Base-by-base conservation (phyloP, 345 rosid genomes). In the Combretum micranthum region DNA sequence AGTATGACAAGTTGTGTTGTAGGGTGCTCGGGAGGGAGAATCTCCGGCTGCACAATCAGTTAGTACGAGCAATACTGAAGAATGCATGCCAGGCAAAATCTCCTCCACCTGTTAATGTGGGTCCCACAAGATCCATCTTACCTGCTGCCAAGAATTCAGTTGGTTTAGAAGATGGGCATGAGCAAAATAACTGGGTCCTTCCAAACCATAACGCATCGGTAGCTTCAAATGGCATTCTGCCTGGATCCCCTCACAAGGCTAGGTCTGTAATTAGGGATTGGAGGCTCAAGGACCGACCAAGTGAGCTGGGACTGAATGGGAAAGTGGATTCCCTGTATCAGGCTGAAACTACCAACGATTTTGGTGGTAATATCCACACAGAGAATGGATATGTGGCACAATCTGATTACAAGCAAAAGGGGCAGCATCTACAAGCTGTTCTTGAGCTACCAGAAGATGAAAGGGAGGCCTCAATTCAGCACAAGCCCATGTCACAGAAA, bases 231-330 rank as follows among this genome's bases (percentile, higher is more conserved):
- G 97, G 97, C 48, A 73, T 80, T 71, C 75, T 86, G 72, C 77
- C 86, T 20, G 69, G 61, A 49, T 86, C 95, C 50, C 83, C 90
- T 4, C 71, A 81, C 26, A 86, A 83, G 70, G 69, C 72, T 65
- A 76, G 88, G 77, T 75, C 92, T 56, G 92, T 76, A 64, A 65
- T 62, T 44, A 88, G 82, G 37, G 86, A 79, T 22, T 66, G 86
- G 67, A 84, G 80, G 70, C 52, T 64, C 57, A 75, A 81, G 76
- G 91, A 84, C 63, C 75, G 85, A 78, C 93, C 86, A 58, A 82
- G 89, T 65, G 75, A 80, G 9, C 80, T 89, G 60, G 96, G 97
- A 52, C 86, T 83, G 55, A 87, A 83, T 61, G 94, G 94, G 53
- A 89, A 85, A 75, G 83, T 79, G 47, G 88, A 80, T 14, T 70